A percentile compares a stretch with the other conserved stretches of the same genome.
phyloP scores from a whole-genome alignment of 768 basidiomycete species.

The Boletus sp. region DNA sequence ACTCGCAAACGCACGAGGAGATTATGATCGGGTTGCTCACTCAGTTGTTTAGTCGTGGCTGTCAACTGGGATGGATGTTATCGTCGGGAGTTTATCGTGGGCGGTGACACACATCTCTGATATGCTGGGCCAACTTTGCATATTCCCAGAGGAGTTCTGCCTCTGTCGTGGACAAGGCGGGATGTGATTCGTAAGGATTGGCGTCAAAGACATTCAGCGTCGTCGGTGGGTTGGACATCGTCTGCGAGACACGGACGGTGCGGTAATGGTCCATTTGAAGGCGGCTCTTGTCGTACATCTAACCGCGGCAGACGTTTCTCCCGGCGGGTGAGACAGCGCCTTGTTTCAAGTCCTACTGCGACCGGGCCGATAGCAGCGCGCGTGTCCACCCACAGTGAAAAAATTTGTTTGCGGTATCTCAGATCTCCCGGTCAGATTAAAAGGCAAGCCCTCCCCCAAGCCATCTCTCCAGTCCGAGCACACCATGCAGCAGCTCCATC shows the following conservation, averaged over 20 bases:
- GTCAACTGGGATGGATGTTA: slow-evolving; percentile 46
- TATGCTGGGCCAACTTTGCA: slow-evolving; percentile 76
- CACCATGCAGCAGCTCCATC: not conserved
- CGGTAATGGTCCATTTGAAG: not conserved
- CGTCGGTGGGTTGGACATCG: not conserved
- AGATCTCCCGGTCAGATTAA: slow-evolving; percentile 1
- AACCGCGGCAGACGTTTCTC: not conserved
- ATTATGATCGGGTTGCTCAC: slow-evolving; percentile 72
- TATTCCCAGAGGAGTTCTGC: slow-evolving; percentile 90
- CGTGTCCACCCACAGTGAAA: not conserved
- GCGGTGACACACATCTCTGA: slow-evolving; percentile 60
- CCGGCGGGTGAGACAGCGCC: not conserved
- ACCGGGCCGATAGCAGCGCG: slow-evolving; percentile 4
- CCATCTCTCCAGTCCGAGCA: not conserved
- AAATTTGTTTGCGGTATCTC: not conserved
- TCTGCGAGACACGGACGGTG: not conserved
- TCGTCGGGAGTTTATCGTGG: not conserved
- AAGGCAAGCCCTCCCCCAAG: not conserved
- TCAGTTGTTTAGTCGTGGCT: slow-evolving; percentile 62
- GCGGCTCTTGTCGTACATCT: not conserved
- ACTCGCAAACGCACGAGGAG: slow-evolving; percentile 73
- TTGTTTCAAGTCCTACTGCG: not conserved
- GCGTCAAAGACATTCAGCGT: slow-evolving; percentile 33
- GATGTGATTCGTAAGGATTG: slow-evolving; percentile 76
- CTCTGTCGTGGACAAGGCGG: slow-evolving; percentile 63